phyloP scores from a whole-genome alignment of 116 monocot species.

The Dioscorea cayenensis region DNA sequence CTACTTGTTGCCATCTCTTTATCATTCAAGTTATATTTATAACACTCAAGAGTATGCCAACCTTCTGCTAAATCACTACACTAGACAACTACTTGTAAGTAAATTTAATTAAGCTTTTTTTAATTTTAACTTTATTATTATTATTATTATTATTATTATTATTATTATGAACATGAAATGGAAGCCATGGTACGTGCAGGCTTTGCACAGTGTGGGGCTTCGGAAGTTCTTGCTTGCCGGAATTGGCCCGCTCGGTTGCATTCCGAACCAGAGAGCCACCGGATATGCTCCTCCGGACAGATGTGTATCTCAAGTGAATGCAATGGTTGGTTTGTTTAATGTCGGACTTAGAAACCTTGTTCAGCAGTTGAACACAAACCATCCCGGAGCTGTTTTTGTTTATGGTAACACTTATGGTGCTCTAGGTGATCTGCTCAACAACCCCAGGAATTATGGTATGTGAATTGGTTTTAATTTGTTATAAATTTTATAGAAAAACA shows the following conservation, averaged over 20 bases:
- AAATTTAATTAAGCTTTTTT: background rate
- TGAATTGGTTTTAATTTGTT: background rate
- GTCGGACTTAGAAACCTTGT: constrained; percentile 39
- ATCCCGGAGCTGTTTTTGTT: constrained; percentile 46
- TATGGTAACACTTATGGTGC: constrained; percentile 74
- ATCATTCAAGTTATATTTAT: constrained; percentile 42
- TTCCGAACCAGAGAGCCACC: constrained; percentile 51
- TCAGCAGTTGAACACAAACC: constrained; percentile 55
- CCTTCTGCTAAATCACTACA: constrained; percentile 57
- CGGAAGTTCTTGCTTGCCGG: constrained; percentile 65
- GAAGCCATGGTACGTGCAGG: constrained; percentile 23
- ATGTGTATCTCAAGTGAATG: constrained; percentile 71
- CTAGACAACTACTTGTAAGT: constrained; percentile 46
- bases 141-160: too few relatives aligned
- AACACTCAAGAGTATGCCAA: constrained; percentile 44
- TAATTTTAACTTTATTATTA: background rate
- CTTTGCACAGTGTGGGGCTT: constrained; percentile 49
- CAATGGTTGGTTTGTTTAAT: constrained; percentile 66
- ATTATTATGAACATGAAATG: background rate
- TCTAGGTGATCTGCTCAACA: constrained; percentile 62
- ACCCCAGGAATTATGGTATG: constrained; percentile 51
- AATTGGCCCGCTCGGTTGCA: constrained; percentile 71
- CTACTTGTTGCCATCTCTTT: constrained; percentile 55
- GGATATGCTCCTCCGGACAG: constrained; percentile 24
- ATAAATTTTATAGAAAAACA: too few relatives aligned